phyloP scores from a whole-genome alignment of 352 stramenopile species.

The Pythium phragmitis region DNA sequence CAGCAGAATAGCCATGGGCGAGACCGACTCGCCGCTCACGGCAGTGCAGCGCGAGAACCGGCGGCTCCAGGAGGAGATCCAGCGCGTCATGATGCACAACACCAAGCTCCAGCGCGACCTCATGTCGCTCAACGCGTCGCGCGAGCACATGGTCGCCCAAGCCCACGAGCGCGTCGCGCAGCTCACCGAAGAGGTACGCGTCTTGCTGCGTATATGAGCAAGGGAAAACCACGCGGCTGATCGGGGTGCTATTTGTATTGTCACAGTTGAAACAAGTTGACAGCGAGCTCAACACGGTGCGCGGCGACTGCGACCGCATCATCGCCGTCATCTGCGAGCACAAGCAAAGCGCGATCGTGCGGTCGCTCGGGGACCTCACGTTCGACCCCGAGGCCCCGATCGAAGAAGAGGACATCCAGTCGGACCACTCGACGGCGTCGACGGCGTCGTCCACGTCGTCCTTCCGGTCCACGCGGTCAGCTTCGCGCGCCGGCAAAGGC shows the following conservation, averaged over 20 bases:
- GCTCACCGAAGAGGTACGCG: conserved; percentile 43
- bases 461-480: conserved; percentile 20
- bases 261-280: conserved; percentile 29
- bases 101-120: conserved; percentile 65
- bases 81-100: conserved; percentile 58
- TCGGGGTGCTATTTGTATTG: neutral
- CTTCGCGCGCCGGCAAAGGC: conserved; percentile 3
- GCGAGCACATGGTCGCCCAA: conserved; percentile 39
- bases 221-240: neutral
- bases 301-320: conserved; percentile 27
- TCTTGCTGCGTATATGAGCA: neutral
- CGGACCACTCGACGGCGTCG: conserved; percentile 29
- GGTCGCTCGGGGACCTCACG: conserved; percentile 18
- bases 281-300: conserved; percentile 17
- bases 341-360: conserved; percentile 22
- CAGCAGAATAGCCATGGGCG: neutral
- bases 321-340: conserved; percentile 26
- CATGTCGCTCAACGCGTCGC: conserved; percentile 44
- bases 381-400: conserved; percentile 9
- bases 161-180: conserved; percentile 42
- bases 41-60: conserved; percentile 56
- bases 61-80: conserved; percentile 52
- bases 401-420: conserved; percentile 31
- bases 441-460: conserved; percentile 27
- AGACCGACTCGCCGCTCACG: conserved; percentile 8